Evolutionary conservation across 768 basidiomycete species (phyloP), one percentile per base, ranked within the genome.

Genomic region (Tulasnella calospora): DNA sequence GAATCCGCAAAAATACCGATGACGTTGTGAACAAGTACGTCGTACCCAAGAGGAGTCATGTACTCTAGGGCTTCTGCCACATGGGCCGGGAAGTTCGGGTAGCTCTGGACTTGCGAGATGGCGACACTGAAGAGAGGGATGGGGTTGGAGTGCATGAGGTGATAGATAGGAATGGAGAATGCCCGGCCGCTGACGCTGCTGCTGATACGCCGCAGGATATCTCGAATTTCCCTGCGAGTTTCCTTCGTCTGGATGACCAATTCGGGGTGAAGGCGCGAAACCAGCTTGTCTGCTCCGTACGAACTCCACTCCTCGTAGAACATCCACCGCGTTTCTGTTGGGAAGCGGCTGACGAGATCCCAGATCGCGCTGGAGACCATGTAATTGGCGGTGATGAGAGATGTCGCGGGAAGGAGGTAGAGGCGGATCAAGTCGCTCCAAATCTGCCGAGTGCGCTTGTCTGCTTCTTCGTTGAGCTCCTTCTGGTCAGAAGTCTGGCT

Each of bases 301-400:
- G 89, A 86, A 84, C 92, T 93, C 98, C 98, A 99, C 86, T 98
- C 96, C 57, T 96, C 98, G 82, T 99, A 99, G 41, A 99, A 86
- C 71, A 88, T 89, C 92, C 95, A 99, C 12, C 98, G 94, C 33
- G 89, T 86, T 8, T 91, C 89, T 75, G 91, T 91, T 77, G 93
- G 91, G 83, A 92, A 94, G 80, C 90, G 89, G 55, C 90, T 88
- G 71, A 99, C 89, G 74, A 99, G 90, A 78, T 91, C 90, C 98
- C 98, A 99, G 10, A 98, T 88, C 82, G 98, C 96, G 69, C 93
- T 92, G 36, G 94, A 93, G 83, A 92, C 94, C 33, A 95, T 92
- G 9, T 95, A 92, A 82, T 96, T 95, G 47, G 92, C 91, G 40
- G 91, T 89, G 79, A 95, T 92, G 71, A 97, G 88, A 70, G 96